phyloP scores from a whole-genome alignment of 371 early-diverging fungal genomes.

The Entomophthora muscae region DNA sequence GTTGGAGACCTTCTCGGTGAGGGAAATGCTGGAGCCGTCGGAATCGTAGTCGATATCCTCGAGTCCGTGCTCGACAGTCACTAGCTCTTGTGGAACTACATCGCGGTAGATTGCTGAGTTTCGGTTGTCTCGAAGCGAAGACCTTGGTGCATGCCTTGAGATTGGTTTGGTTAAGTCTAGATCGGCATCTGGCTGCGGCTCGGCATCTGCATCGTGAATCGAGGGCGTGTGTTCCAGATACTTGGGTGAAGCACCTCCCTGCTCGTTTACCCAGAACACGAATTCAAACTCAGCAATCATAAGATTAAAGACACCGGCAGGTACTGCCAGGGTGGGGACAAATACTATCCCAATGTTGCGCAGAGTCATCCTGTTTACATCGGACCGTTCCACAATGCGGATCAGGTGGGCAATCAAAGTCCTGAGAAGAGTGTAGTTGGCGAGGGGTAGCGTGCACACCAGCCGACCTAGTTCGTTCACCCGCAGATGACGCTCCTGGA shows the following conservation, averaged over 20 bases:
- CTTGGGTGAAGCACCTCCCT: conserved; percentile 12
- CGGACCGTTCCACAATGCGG: conserved; percentile 60
- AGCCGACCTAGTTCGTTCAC: conserved; percentile 58
- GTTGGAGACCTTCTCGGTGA: not conserved
- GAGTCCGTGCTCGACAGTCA: not conserved
- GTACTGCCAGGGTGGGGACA: conserved; percentile 81
- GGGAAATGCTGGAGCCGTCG: not conserved
- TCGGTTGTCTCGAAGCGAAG: not conserved
- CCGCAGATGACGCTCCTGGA: conserved; percentile 37
- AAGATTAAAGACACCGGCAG: conserved; percentile 74
- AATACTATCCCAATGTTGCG: conserved; percentile 90
- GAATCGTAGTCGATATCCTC: not conserved
- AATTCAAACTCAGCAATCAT: conserved; percentile 75
- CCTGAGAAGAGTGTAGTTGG: conserved; percentile 79
- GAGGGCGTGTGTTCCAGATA: not conserved
- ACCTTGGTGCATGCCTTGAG: not conserved
- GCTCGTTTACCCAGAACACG: conserved; percentile 36
- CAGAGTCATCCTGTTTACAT: conserved; percentile 82
- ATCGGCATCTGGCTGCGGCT: not conserved
- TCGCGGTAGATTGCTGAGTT: conserved; percentile 3
- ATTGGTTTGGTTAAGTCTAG: not conserved
- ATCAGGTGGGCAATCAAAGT: conserved; percentile 74
- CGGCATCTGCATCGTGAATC: not conserved
- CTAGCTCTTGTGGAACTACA: not conserved
- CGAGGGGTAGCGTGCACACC: conserved; percentile 54